Evolutionary conservation across 2,329 filamentous ascomycete species (phyloP).

Genomic region (Cladophialophora immunda): DNA sequence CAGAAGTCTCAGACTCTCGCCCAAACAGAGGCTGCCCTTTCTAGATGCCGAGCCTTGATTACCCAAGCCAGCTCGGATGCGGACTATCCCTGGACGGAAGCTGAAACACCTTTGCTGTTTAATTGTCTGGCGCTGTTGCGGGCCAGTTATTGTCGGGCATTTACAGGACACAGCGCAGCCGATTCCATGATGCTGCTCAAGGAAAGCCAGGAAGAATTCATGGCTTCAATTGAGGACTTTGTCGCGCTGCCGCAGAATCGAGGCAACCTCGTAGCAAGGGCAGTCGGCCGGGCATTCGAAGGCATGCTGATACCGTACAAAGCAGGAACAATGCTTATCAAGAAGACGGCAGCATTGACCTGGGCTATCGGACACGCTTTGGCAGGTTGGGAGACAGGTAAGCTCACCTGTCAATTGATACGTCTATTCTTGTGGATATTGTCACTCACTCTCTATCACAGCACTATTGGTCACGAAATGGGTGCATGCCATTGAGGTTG

Average conservation of each 20-base stretch:
- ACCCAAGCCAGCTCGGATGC: constrained; percentile 75
- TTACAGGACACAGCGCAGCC: constrained; percentile 43
- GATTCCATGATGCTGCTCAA: constrained; percentile 45
- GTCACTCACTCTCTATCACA: constrained; percentile 24
- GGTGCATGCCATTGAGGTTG: constrained; percentile 45
- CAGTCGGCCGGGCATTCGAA: constrained; percentile 44
- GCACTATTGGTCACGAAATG: constrained; percentile 47
- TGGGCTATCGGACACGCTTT: constrained; percentile 49
- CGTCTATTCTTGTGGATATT: not conserved
- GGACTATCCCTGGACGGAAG: constrained; percentile 72
- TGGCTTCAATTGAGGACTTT: constrained; percentile 41
- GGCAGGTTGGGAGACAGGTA: constrained; percentile 46
- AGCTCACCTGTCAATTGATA: constrained; percentile 16
- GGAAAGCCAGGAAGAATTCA: constrained; percentile 42
- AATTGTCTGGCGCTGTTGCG: constrained; percentile 47
- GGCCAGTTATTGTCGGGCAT: constrained; percentile 46
- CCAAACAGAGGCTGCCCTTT: constrained; percentile 43
- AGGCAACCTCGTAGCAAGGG: constrained; percentile 42
- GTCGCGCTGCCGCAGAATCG: constrained; percentile 41
- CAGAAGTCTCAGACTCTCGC: constrained; percentile 39
- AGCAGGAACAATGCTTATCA: constrained; percentile 43
- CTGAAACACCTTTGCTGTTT: constrained; percentile 46
- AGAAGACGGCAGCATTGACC: constrained; percentile 46
- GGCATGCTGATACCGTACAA: constrained; percentile 43
- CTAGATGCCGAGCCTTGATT: constrained; percentile 43